Evolutionary conservation across 2,329 filamentous ascomycete genomes (phyloP).

Genomic region (Aspergillus sojae): DNA sequence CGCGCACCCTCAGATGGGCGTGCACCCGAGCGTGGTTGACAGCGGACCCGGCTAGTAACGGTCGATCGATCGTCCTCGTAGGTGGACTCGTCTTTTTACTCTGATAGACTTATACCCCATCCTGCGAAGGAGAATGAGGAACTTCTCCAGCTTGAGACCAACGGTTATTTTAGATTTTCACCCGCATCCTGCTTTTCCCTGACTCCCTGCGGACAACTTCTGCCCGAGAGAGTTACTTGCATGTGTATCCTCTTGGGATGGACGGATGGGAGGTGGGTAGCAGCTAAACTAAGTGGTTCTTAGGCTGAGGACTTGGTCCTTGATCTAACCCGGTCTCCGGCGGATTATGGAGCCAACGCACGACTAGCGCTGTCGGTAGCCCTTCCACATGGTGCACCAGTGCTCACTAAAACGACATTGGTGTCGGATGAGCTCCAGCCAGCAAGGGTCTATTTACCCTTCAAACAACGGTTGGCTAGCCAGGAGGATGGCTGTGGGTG

Average conservation of each 20-base stretch:
- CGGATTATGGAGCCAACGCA: conserved; percentile 29
- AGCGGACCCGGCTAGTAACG: conserved; percentile 9
- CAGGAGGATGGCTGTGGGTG: conserved; percentile 22
- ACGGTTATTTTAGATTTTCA: neutral
- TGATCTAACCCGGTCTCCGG: conserved; percentile 32
- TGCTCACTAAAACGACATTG: conserved; percentile 16
- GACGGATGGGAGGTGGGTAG: conserved; percentile 29
- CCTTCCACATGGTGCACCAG: conserved; percentile 28
- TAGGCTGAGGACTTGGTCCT: conserved; percentile 20
- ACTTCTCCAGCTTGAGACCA: neutral
- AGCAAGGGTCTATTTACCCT: conserved; percentile 24
- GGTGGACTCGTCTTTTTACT: neutral
- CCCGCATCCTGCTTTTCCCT: neutral
- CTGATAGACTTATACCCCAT: neutral
- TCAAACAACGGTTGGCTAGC: conserved; percentile 25
- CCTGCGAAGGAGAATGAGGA: conserved; percentile 1
- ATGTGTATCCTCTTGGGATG: conserved; percentile 18
- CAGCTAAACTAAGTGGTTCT: conserved; percentile 27
- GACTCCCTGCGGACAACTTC: neutral
- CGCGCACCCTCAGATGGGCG: neutral
- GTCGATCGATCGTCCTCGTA: conserved; percentile 6
- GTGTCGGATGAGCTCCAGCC: conserved; percentile 17
- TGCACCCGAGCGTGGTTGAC: conserved; percentile 8
- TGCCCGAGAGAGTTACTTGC: conserved; percentile 5
- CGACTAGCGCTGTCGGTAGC: conserved; percentile 28